Conservation (phyloP, 176 grass and related monocot species). For the Zoysia japonica region DNA sequence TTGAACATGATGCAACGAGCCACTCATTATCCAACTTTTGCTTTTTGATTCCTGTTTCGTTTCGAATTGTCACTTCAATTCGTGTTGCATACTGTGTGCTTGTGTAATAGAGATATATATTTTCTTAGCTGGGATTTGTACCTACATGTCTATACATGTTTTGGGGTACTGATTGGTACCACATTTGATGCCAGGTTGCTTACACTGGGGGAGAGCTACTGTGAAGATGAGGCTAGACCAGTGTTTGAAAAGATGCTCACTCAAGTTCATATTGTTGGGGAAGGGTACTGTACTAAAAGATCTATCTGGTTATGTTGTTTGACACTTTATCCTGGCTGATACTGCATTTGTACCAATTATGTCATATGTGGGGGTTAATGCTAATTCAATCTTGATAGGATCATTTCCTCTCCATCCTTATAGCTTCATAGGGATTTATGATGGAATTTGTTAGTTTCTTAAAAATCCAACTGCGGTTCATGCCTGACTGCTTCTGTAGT, state of each 20-base stretch:
- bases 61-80: not conserved
- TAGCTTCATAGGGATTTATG: not conserved
- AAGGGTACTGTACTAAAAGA: constrained; percentile 63
- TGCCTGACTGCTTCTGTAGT: not conserved
- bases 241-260: constrained; percentile 65
- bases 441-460: not conserved
- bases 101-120: not conserved
- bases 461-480: not conserved
- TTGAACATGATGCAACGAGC: constrained; percentile 15
- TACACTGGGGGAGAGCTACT: constrained; percentile 71
- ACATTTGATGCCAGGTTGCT: constrained; percentile 70
- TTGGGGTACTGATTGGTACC: constrained; percentile 21
- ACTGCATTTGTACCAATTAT: not conserved
- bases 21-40: constrained; percentile 20
- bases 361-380: not conserved
- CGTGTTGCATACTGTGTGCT: constrained; percentile 1
- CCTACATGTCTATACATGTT: not conserved
- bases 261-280: constrained; percentile 81
- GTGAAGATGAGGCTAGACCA: constrained; percentile 63
- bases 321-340: not conserved
- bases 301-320: not conserved
- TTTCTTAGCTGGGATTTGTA: not conserved
- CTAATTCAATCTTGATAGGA: constrained; percentile 3
- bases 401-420: not conserved
- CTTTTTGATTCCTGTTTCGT: constrained; percentile 25